Evolutionary conservation across 2,329 filamentous ascomycete genomes (phyloP).

Genomic region (Zymoseptoria crescenta): DNA sequence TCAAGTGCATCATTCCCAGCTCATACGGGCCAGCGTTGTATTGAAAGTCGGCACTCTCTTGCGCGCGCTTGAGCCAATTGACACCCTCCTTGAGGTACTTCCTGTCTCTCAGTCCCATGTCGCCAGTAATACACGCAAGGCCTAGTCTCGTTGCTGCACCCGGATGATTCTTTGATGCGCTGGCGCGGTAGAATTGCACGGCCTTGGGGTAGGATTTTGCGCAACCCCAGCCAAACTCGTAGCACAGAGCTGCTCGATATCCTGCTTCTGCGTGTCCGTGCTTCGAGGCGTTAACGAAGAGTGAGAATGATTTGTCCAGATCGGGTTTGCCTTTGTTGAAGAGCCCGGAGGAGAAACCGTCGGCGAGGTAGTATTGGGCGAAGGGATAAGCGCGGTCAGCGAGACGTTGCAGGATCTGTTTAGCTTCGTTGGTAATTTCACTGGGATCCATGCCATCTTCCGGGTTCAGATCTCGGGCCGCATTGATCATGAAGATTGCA

Average conservation of each 20-base stretch:
- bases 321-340: conserved; percentile 94
- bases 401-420: conserved; percentile 77
- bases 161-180: conserved; percentile 88
- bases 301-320: conserved; percentile 80
- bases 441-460: conserved; percentile 36
- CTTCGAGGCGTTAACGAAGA: conserved; percentile 90
- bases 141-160: conserved; percentile 90
- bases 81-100: conserved; percentile 70
- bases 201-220: conserved; percentile 85
- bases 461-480: conserved; percentile 65
- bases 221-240: conserved; percentile 97
- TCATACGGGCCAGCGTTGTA: conserved; percentile 93
- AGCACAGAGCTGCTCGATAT: conserved; percentile 87
- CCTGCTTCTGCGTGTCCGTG: conserved; percentile 95
- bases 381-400: conserved; percentile 88
- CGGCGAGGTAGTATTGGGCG: conserved; percentile 93
- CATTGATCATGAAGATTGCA: conserved; percentile 85
- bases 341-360: conserved; percentile 86
- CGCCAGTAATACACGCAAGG: conserved; percentile 79
- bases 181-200: conserved; percentile 83
- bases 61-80: conserved; percentile 91
- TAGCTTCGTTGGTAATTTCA: conserved; percentile 76
- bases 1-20: conserved; percentile 79
- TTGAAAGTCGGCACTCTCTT: conserved; percentile 80
- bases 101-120: conserved; percentile 68